These are phyloP conservation scores for Phytophthora lateralis DNA, from an alignment of 352 stramenopile species.

Conservation along the genomic window DNA sequence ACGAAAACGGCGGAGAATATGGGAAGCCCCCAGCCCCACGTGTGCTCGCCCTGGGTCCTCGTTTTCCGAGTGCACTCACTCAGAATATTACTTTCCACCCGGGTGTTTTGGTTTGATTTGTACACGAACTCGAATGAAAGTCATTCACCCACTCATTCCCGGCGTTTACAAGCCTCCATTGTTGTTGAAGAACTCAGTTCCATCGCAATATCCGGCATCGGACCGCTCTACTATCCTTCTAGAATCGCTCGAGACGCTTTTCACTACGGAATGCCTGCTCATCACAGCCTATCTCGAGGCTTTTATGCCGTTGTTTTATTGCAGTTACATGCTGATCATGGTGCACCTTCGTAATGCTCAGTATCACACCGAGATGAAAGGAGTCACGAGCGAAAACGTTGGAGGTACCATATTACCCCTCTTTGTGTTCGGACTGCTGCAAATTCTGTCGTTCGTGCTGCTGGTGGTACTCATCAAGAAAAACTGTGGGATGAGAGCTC, in stretches of 20 bases:
- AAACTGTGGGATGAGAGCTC: slow-evolving; percentile 16
- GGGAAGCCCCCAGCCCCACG: neutral
- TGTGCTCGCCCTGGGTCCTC: neutral
- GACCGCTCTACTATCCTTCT: slow-evolving; percentile 14
- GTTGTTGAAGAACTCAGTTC: neutral
- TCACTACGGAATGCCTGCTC: slow-evolving; percentile 35
- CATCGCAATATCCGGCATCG: neutral
- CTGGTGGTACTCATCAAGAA: slow-evolving; percentile 19
- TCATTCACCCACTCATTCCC: neutral
- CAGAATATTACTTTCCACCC: neutral
- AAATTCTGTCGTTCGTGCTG: slow-evolving; percentile 24
- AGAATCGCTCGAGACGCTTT: slow-evolving; percentile 23
- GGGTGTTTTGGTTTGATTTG: neutral
- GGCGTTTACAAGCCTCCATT: neutral
- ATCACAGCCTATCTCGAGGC: slow-evolving; percentile 44
- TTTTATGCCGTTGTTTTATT: slow-evolving; percentile 41
- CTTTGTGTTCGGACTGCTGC: slow-evolving; percentile 18
- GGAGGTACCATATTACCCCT: slow-evolving; percentile 10
- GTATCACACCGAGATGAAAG: slow-evolving; percentile 18
- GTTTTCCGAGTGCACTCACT: neutral
- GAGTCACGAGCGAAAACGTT: slow-evolving; percentile 3
- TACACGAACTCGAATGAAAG: neutral
- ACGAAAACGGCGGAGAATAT: neutral
- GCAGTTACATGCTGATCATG: slow-evolving; percentile 22
- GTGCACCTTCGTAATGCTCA: slow-evolving; percentile 18